Evolutionary conservation across 2,329 filamentous ascomycete genomes (phyloP).

Genomic region (Alternaria ethzedia): DNA sequence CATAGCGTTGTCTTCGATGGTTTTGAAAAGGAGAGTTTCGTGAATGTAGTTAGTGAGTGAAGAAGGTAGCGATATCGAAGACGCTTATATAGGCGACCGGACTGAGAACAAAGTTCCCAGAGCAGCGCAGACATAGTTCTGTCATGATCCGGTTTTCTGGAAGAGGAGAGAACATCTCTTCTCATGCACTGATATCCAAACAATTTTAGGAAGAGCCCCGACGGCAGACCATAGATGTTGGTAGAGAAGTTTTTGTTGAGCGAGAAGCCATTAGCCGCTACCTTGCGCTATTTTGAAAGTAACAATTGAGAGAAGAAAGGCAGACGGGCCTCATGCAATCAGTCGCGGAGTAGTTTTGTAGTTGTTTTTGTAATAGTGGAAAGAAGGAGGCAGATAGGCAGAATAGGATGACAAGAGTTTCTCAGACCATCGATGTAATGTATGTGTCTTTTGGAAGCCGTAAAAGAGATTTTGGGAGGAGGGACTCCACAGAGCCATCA

Average conservation of each 20-base stretch:
- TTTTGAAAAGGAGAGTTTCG: rapidly evolving
- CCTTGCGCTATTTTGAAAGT: not conserved
- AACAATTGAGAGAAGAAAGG: not conserved
- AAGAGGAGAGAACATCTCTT: too few relatives aligned
- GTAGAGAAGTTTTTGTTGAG: not conserved
- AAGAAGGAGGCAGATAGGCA: not conserved
- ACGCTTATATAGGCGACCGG: too few relatives aligned
- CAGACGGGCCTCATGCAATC: not conserved
- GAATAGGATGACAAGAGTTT: rapidly evolving
- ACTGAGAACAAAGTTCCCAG: too few relatives aligned
- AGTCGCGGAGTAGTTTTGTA: rapidly evolving
- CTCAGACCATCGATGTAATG: not conserved
- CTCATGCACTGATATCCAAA: too few relatives aligned
- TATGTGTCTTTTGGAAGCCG: not conserved
- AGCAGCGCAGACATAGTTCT: too few relatives aligned
- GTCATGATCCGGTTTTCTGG: too few relatives aligned
- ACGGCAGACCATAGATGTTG: rapidly evolving
- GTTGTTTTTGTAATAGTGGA: not conserved
- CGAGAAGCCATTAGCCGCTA: not conserved
- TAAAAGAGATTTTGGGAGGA: not conserved
- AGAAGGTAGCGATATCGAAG: too few relatives aligned
- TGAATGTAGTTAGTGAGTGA: not conserved
- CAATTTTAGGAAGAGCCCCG: too few relatives aligned
- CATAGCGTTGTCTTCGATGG: rapidly evolving
- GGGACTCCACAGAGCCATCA: not conserved